A percentile compares a stretch with the other conserved stretches of the same genome.
Evolutionary conservation across 2,329 filamentous ascomycete genomes (phyloP).

Genomic region (Colletotrichum tropicicola): DNA sequence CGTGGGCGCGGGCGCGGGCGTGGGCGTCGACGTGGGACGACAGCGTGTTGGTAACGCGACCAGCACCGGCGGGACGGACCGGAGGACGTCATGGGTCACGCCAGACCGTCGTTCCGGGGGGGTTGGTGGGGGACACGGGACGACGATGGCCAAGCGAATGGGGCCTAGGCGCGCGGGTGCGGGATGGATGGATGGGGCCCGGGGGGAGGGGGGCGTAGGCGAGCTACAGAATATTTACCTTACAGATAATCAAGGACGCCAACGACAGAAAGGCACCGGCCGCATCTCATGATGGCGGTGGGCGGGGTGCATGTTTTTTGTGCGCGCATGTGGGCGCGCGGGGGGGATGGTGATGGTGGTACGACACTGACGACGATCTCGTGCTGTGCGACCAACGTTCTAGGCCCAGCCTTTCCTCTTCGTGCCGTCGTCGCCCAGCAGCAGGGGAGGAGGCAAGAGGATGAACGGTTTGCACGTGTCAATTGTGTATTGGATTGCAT

Average conservation of each 20-base stretch:
- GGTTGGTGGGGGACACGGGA: not conserved
- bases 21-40: not conserved
- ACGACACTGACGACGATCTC: slow-evolving; percentile 7
- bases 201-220: no score
- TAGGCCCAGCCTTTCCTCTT: not conserved
- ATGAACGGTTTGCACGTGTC: not conserved
- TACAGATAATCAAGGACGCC: no score
- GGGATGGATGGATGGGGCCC: no score
- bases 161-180: no score
- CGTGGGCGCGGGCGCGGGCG: not conserved
- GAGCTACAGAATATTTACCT: no score
- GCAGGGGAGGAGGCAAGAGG: not conserved
- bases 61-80: slow-evolving; percentile 14
- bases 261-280: no score
- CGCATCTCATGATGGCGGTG: slow-evolving; percentile 10
- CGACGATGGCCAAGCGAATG: no score
- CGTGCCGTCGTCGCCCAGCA: no score
- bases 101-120: not conserved
- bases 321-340: no score
- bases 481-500: not conserved
- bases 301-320: not conserved
- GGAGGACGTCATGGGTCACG: slow-evolving; percentile 23
- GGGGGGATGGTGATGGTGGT: not conserved
- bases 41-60: not conserved
- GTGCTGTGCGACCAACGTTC: not conserved